These are phyloP conservation scores for Stentor roeselii DNA, from an alignment of 73 alveolate genomes.

Conservation along the genomic window DNA sequence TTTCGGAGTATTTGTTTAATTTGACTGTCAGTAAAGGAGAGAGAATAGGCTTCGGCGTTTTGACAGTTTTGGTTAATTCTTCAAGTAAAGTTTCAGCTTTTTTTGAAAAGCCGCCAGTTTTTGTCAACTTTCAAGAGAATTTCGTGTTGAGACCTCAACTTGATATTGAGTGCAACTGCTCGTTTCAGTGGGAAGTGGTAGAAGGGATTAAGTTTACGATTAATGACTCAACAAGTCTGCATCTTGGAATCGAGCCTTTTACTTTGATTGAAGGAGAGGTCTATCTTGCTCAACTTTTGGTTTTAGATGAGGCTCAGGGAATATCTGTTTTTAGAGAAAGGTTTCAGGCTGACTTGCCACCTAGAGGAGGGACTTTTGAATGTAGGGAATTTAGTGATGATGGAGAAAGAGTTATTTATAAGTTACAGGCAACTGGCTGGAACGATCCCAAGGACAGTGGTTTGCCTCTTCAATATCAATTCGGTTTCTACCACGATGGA, in stretches of 20 bases:
- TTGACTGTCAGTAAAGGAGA: background rate
- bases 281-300: background rate
- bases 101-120: background rate
- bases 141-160: background rate
- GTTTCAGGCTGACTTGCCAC: background rate
- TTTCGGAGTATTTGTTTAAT: background rate
- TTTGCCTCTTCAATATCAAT: background rate
- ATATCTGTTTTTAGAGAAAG: background rate
- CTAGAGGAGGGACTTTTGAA: background rate
- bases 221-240: background rate
- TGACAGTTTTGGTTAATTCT: background rate
- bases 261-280: background rate
- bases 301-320: background rate
- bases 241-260: background rate
- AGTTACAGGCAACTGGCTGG: constrained; percentile 1
- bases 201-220: background rate
- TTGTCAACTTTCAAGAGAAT: constrained; percentile 2
- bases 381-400: background rate
- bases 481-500: background rate
- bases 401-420: background rate
- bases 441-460: background rate
- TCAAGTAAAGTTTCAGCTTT: background rate
- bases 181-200: background rate
- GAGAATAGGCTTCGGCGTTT: background rate
- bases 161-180: background rate